Evolutionary conservation across 2,329 filamentous ascomycete species (phyloP), one percentile per base, ranked within the genome.

Genomic region (Penicillium brasilianum): DNA sequence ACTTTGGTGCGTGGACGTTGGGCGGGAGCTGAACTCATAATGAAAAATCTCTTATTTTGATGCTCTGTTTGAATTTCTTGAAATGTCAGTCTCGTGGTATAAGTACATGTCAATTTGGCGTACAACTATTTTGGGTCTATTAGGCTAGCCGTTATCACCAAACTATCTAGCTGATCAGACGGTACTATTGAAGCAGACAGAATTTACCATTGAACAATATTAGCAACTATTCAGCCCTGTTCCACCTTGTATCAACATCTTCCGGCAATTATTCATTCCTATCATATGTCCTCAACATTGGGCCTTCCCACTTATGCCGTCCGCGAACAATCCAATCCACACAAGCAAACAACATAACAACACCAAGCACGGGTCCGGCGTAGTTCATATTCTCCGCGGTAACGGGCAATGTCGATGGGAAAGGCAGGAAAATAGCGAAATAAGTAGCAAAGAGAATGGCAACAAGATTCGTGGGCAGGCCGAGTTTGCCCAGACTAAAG

Each of bases 311-410:
- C 49, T 67, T 71, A 46, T 66, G 56, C 36, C 68, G 60, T 18
- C 69, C 69, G 3, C 66, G 62, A 13, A 70, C 36, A 41, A 71
- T n/a, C 69, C 69, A 71, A 57, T 71, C 68, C 0, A 36, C 63
- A 52, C 60, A 60, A 2, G 66, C 67, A 55, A 69, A 69, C 1
- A 71, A 18, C 63, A 69, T 70, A 13, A 71, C 59, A 39, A 67
- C 66, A 0, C 67, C 66, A 34, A 71, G 60, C 48, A 71, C 68
- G 3, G 69, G 69, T 1, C 66, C 68, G 0, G 66, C 72, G 59
- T 76, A 76, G 37, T 77, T 77, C 73, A 77, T 75, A 13, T 74
- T 74, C 44, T 67, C 61, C 0, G 64, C 66, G 1, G 71, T 74
- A 10, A 77, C 74, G 1, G 75, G 75, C 30, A 72, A 9, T 1